Base-by-base conservation (phyloP, 305 asterid species). In the Petunia hybrid region DNA sequence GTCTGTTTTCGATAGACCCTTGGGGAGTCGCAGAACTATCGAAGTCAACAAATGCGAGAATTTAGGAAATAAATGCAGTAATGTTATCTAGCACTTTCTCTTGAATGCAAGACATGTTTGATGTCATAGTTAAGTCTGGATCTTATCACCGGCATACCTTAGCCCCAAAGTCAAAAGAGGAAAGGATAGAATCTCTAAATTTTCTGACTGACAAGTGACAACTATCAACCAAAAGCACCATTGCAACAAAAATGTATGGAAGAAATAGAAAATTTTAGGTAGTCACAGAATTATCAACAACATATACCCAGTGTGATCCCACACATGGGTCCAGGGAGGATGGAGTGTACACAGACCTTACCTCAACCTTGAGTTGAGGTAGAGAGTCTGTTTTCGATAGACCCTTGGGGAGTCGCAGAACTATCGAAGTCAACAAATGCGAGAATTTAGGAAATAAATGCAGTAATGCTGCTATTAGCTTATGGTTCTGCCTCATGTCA, bases 371-470 rank as follows among this genome's bases (percentile, higher is more conserved):
- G 22, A 22, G 22, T 22, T 22, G 22, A 22, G 22, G 22, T 22
- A 22, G 22, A 22, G 22, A 22, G 22, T 22, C 22, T 22, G 22
- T 22, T 22, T 22, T 22, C 22, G 22, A 22, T 22, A 22, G 22
- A 22, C 22, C 22, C 22, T 22, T 22, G 22, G 56, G 56, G 8
- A 51, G 56, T 1, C 12, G 4, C 57, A 53, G 12, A 53, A 3
- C 1, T 2, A 53, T 2, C 66, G 8, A 62, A 62, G 68, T 62
- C 40, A 62, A 35, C 42, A 62, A 62, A 35, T 1, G 42, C 35
- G 67, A 62, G 10, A 62, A 62, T 35, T 55, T 62, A 35, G 67
- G n/a, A 62, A 62, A 62, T 9, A 62, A 62, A 36, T 62, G 68
- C 13, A 2, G 68, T 35, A 62, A 62, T 62, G 68, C 31, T 48